These are phyloP conservation scores for Xylariomycetidae sp. DNA, from an alignment of 2,329 filamentous ascomycete genomes.

Conservation along the genomic window DNA sequence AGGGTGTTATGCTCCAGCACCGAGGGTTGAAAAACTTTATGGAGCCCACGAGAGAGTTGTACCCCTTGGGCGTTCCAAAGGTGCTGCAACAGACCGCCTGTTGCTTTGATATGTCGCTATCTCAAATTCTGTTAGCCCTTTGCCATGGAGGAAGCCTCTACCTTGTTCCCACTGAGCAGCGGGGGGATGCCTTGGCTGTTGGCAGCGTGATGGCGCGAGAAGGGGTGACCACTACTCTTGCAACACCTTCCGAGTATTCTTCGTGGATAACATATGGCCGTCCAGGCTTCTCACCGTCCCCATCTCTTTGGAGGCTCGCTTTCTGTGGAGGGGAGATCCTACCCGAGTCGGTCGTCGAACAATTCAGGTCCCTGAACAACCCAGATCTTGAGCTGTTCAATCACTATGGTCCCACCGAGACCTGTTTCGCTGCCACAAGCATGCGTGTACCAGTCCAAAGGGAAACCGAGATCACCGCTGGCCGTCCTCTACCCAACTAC, in stretches of 20 bases:
- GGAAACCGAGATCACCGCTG: constrained; percentile 16
- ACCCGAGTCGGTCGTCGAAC: constrained; percentile 2
- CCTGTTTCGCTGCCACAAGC: constrained; percentile 27
- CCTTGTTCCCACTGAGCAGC: constrained; percentile 24
- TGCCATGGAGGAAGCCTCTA: constrained; percentile 30
- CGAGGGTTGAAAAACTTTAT: constrained; percentile 22
- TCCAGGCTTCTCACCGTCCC: constrained; percentile 5
- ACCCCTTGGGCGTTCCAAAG: constrained; percentile 13
- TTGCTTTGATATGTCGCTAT: constrained; percentile 35
- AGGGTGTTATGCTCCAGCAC: constrained; percentile 27
- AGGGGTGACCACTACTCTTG: constrained; percentile 28
- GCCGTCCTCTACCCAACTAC: constrained; percentile 6
- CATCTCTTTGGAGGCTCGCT: constrained; percentile 1
- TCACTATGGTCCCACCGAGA: constrained; percentile 28
- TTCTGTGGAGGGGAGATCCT: constrained; percentile 14
- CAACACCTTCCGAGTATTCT: constrained; percentile 36
- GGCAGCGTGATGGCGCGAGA: constrained; percentile 26
- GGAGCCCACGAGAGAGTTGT: constrained; percentile 12
- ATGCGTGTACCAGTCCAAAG: constrained; percentile 34
- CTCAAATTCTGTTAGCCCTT: constrained; percentile 31
- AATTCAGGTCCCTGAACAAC: constrained; percentile 8
- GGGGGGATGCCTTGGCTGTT: constrained; percentile 30
- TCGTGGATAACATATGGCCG: constrained; percentile 22
- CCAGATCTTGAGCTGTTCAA: constrained; percentile 11
- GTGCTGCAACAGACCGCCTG: constrained; percentile 34